phyloP scores from a whole-genome alignment of 257 asterid genomes.

The Solanum bulbocastanum region DNA sequence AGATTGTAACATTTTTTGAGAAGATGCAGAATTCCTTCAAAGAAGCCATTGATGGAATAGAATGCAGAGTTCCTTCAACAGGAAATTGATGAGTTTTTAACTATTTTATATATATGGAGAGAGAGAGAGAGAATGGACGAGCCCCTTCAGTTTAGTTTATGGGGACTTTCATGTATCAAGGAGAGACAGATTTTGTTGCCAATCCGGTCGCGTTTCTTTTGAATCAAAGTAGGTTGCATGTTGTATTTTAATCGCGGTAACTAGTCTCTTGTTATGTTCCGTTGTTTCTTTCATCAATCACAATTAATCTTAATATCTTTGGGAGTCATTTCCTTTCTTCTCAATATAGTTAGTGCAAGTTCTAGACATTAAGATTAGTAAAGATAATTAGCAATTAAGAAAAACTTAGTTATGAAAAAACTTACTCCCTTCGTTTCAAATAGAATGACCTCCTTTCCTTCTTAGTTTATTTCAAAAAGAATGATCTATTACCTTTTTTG shows the following conservation, averaged over 20 bases:
- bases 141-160: background rate
- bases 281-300: background rate
- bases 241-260: background rate
- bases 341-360: background rate
- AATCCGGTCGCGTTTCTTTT: background rate
- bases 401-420: background rate
- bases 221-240: background rate
- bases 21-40: background rate
- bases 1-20: constrained; percentile 2
- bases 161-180: background rate
- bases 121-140: background rate
- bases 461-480: too few species aligned
- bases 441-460: too few species aligned
- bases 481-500: too few species aligned
- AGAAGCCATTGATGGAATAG: constrained; percentile 6
- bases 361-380: background rate
- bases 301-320: background rate
- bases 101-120: too few species aligned
- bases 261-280: background rate
- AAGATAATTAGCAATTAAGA: background rate
- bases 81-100: background rate
- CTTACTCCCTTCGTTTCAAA: too few species aligned
- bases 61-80: background rate
- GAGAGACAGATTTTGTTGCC: background rate
- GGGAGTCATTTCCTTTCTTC: background rate